Conservation (phyloP, 2,329 filamentous ascomycete genomes). For the Lecanicillium sp. region DNA sequence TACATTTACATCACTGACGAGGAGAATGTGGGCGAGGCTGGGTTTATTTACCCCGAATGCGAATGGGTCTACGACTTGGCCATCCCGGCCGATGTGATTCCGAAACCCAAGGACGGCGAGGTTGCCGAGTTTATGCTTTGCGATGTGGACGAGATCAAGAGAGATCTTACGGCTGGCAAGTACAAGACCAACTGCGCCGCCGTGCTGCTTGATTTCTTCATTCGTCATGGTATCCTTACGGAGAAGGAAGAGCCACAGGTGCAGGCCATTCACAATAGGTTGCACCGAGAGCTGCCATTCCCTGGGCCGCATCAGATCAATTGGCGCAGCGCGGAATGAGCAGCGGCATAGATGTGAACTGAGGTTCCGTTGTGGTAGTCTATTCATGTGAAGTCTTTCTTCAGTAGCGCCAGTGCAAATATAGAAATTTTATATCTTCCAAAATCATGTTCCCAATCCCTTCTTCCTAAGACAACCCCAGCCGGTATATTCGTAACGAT, state of each 20-base stretch:
- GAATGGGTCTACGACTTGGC: slow-evolving; percentile 90
- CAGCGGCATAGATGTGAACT: not conserved
- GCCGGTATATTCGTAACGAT: no score
- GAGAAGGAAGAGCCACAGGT: slow-evolving; percentile 71
- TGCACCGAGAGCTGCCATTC: slow-evolving; percentile 77
- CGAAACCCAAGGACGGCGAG: slow-evolving; percentile 77
- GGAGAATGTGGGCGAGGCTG: slow-evolving; percentile 70
- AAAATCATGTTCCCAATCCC: not conserved
- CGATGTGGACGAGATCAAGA: slow-evolving; percentile 67
- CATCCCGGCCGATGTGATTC: slow-evolving; percentile 59
- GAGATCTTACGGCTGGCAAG: slow-evolving; percentile 59
- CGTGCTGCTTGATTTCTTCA: slow-evolving; percentile 81
- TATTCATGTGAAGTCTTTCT: not conserved
- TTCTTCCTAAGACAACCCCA: no score
- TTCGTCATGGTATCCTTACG: slow-evolving; percentile 75
- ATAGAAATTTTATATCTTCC: not conserved
- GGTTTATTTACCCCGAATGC: slow-evolving; percentile 80
- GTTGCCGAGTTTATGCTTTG: slow-evolving; percentile 78
- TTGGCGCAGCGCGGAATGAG: slow-evolving; percentile 16
- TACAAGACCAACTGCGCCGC: slow-evolving; percentile 93
- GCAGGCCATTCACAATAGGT: slow-evolving; percentile 63
- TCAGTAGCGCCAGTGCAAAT: not conserved
- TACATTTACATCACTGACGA: slow-evolving; percentile 78
- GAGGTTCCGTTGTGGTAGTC: no score
- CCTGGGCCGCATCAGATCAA: slow-evolving; percentile 53